A percentile compares a stretch with the other conserved stretches of the same genome.
These are phyloP conservation scores for Plasmodium knowlesi DNA, from an alignment of 169 alveolate species.

Conservation along the genomic window DNA sequence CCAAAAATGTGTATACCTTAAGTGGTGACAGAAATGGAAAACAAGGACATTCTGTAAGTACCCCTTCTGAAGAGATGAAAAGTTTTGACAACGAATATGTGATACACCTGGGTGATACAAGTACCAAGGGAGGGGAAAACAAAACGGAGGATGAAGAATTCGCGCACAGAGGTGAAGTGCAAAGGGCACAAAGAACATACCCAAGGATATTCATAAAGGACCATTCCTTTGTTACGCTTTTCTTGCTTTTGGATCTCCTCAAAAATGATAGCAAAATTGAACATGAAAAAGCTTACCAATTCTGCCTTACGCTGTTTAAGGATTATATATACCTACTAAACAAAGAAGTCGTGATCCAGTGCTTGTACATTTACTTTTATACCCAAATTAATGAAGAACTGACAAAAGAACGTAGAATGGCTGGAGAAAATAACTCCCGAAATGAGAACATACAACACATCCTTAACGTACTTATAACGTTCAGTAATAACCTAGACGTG, in stretches of 20 bases:
- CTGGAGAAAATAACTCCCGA: not conserved
- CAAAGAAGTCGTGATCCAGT: constrained; percentile 51
- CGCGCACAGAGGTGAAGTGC: not conserved
- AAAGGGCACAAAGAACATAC: not conserved
- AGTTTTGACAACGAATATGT: constrained; percentile 25
- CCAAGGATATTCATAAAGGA: constrained; percentile 14
- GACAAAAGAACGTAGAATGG: not conserved
- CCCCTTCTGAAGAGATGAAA: not conserved
- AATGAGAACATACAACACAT: constrained; percentile 23
- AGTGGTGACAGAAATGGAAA: not conserved
- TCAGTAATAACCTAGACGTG: constrained; percentile 62
- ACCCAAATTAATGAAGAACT: constrained; percentile 36
- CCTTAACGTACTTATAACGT: constrained; percentile 43
- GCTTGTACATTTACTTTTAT: constrained; percentile 52
- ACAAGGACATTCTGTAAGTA: not conserved
- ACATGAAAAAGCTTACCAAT: not conserved
- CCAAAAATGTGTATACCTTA: constrained; percentile 19
- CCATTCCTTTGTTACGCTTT: constrained; percentile 34
- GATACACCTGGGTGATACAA: constrained; percentile 1
- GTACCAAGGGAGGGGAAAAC: not conserved
- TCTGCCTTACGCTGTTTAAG: constrained; percentile 20
- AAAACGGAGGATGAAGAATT: not conserved
- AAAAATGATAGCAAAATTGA: constrained; percentile 30
- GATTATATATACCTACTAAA: constrained; percentile 52
- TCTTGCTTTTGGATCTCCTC: constrained; percentile 5